These are phyloP conservation scores for Agrostemma githago DNA, from an alignment of 148 eudicot genomes.

Conservation along the genomic window DNA sequence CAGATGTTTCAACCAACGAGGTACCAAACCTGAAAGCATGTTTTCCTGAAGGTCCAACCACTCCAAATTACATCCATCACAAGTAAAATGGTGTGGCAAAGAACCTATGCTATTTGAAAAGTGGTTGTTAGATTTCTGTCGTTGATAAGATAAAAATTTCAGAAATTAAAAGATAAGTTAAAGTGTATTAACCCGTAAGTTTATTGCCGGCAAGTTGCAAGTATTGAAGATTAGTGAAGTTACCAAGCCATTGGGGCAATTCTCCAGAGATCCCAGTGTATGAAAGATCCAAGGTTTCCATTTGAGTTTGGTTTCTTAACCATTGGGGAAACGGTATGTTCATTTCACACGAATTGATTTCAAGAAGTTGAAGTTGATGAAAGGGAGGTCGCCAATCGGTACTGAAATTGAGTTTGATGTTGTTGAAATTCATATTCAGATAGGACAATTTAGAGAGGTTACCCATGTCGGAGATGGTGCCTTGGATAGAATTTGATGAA, in stretches of 20 bases:
- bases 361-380: background rate
- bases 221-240: background rate
- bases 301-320: background rate
- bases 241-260: background rate
- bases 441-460: background rate
- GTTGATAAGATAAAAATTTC: no score
- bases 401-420: background rate
- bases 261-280: slow-evolving; percentile 11
- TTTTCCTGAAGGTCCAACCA: background rate
- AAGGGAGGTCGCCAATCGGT: background rate
- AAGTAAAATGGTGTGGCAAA: background rate
- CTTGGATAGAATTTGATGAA: slow-evolving; percentile 1
- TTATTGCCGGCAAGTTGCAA: background rate
- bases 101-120: no score
- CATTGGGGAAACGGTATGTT: background rate
- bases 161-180: no score
- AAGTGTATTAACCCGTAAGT: background rate
- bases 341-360: background rate
- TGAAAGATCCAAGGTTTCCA: background rate
- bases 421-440: background rate
- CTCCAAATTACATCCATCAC: background rate
- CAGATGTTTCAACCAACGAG: background rate
- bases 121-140: no score
- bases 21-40: background rate
- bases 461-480: background rate